Evolutionary conservation across 345 rosid genomes (phyloP), one percentile per base, ranked within the genome.

Genomic region (Passiflora organensis): DNA sequence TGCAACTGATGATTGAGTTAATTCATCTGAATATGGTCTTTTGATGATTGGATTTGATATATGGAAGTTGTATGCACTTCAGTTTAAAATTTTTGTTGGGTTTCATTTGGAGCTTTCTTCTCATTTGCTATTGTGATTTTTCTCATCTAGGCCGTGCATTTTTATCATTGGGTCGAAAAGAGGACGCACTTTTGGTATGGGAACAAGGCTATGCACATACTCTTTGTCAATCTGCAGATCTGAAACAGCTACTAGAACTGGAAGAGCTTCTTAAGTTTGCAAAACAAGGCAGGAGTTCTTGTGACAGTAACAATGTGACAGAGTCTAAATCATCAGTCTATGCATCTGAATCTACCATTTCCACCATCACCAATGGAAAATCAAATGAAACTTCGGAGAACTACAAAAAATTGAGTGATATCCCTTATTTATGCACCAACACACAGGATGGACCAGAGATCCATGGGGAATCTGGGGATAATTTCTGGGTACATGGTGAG

Each of bases 231-330:
- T 80, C 91, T 43, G 80, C 96, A 14, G 96, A 88, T 81, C 74
- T 93, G 75, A 93, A 78, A 82, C 95, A 82, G 51, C 66, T 93
- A 69, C 72, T 93, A 62, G 99, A 93, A 70, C 76, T 93, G 68
- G 94, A 88, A 70, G 95, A 84, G 56, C 86, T 86, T 44, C 62
- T 93, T 52, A 74, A 52, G 32, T 54, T 25, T 69, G 76, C 82
- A 46, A 86, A 75, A 69, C 78, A 57, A 64, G 96, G 78, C 28
- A 57, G 53, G 54, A 73, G 63, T 65, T 55, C 36, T 23, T 47
- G 57, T 44, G 16, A 15, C 43, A 70, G 72, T 56, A 67, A 54
- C 65, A 56, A 55, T 43, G 68, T 44, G n/a, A 51, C 63, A 28
- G 68, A 76, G 23, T 55, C 59, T 14, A 42, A 64, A 55, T 61